Evolutionary conservation across 169 alveolate genomes (phyloP), one percentile per base, ranked within the genome.

Genomic region (Plasmodium cynomolgi): DNA sequence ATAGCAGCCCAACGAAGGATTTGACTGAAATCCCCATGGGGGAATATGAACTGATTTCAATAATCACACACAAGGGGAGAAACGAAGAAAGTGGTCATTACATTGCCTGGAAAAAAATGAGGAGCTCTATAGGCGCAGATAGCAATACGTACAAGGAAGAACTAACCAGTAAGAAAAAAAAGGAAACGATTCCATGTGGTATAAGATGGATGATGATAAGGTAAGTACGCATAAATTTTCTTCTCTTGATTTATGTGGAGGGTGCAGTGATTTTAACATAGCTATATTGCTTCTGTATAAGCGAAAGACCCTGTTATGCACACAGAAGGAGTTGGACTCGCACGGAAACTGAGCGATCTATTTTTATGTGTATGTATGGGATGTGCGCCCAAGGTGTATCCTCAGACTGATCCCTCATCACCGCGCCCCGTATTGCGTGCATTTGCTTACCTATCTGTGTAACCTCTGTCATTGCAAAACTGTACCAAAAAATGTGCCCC

Each of bases 1-100:
- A 85, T 75, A 73, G 34, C 79, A 37, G 86, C 39, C 50, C 23
- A 62, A 33, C 81, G 17, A 81, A 50, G n/a, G 86, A 86, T 34
- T 9, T 54, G 1, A 58, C 58, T 3, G 86, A 86, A 77, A 44
- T 88, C 9, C 81, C 88, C 11, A 98, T 99, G 31, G 99, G 99
- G 34, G 97, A 97, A 83, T 99, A 98, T 84, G 98, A 98, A 95
- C 95, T 99, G 83, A 97, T 98, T 54, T 98, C 99, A 15, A 98
- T 98, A 20, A 98, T 99, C 23, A 98, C 99, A 41, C 99, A 99
- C 93, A 99, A 98, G 96, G 99, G 99, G 17, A 97, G 99, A 93
- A 97, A 99, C 41, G 99, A 99, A 71, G 99, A 98, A 84, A 98
- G 99, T 56, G 99, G 99, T 1, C 99, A 99, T 94, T 99, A 99